Base-by-base conservation (phyloP, 306 rosid species). In the Quercus mongolica region DNA sequence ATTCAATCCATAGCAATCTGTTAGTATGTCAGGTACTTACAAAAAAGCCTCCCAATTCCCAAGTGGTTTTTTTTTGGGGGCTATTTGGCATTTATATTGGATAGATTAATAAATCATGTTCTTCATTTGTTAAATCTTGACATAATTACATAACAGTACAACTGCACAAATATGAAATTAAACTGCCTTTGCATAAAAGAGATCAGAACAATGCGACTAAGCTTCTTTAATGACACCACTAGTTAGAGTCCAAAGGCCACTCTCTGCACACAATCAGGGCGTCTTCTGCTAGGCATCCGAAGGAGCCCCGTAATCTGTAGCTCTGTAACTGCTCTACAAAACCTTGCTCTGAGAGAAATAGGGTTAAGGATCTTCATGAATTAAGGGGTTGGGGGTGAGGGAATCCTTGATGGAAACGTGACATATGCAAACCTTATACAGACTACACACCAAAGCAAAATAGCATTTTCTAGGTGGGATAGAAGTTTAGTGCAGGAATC, bases 231-330 rank as follows among this genome's bases (percentile, higher is more conserved):
- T 46, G n/a, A 56, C 46, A 63, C 21, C 33, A 30, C 49, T 7
- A 21, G 73, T 86, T 88, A 92, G 33, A 92, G 81, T 63, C 99
- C 99, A 80, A 95, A 95, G 69, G 93, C 95, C 56, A 92, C 89
- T 85, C 98, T 87, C 75, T 95, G 98, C 58, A 91, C 96, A 85
- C 52, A 92, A 80, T 95, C 92, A 7, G 91, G 87, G 57, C 99
- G 98, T 78, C 94, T 92, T 88, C 90, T 92, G 90, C 91, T 87
- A 13, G 97, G 97, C 97, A 92, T 88, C 83, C 97, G 92, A 70
- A 95, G 82, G 69, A 95, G 88, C 52, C 97, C 99, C 6, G 92
- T 84, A 73, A 95, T 90, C 87, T 90, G 98, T 65, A 95, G 87
- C 87, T 95, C 97, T 8, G 89, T 85, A 51, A 92, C 88, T 75